Percentiles rank a stretch among this genome's conserved stretches.
Evolutionary conservation across 371 early-diverging fungal species (phyloP).

Genomic region (Mucor mucedo): DNA sequence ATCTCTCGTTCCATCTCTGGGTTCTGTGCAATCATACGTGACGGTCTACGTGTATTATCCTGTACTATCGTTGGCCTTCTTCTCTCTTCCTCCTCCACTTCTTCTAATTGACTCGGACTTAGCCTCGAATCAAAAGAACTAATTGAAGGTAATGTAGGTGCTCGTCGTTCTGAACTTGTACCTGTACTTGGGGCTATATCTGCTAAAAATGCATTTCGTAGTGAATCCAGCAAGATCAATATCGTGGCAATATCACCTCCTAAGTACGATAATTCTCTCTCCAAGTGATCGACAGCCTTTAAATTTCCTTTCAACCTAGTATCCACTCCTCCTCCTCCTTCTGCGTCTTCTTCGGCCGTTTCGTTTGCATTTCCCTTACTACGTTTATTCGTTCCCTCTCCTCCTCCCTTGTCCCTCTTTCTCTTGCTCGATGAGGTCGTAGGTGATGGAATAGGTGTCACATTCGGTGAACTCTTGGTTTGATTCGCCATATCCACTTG

Average conservation of each 20-base stretch:
- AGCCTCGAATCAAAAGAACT: neutral
- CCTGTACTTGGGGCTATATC: slow-evolving; percentile 1
- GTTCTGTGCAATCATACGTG: slow-evolving; percentile 14
- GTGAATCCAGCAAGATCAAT: slow-evolving; percentile 28
- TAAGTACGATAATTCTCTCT: slow-evolving; percentile 30
- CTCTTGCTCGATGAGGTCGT: neutral
- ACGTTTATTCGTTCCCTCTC: neutral
- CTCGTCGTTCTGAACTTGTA: neutral
- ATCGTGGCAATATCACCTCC: slow-evolving; percentile 31
- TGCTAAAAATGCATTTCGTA: slow-evolving; percentile 31
- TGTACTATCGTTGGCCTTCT: too few relatives aligned
- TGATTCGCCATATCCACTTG: too few relatives aligned
- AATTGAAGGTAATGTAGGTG: neutral
- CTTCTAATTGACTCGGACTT: neutral
- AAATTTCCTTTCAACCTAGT: neutral
- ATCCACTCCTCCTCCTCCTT: slow-evolving; percentile 1
- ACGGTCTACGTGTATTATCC: neutral
- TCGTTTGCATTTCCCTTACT: neutral
- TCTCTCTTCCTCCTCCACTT: neutral
- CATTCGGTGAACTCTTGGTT: neutral
- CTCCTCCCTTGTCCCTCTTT: neutral
- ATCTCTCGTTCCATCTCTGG: slow-evolving; percentile 37
- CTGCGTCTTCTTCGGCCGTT: neutral
- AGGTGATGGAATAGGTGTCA: slow-evolving; percentile 15
- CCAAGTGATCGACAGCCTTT: slow-evolving; percentile 20